These are phyloP conservation scores for Brassica nigra DNA, from an alignment of 345 rosid genomes.

Conservation along the genomic window DNA sequence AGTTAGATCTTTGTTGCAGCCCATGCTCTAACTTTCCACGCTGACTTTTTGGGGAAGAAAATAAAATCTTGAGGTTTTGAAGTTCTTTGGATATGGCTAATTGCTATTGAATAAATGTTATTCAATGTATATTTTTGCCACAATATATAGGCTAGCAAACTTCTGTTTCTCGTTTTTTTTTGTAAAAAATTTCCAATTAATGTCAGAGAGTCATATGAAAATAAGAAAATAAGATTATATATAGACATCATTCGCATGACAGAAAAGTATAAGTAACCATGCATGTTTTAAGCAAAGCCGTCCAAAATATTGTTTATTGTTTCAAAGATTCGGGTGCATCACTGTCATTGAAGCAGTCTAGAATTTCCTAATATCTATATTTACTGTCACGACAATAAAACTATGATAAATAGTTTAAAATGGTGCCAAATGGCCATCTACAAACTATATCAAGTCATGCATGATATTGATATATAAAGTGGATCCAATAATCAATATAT, in stretches of 20 bases:
- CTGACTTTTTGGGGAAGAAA: not conserved
- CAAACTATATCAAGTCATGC: not conserved
- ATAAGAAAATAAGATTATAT: no score
- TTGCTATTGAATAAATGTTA: not conserved
- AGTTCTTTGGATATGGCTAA: slow-evolving; percentile 2
- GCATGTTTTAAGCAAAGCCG: not conserved
- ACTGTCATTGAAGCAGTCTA: not conserved
- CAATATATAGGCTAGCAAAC: not conserved
- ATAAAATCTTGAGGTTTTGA: not conserved
- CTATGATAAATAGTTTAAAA: not conserved
- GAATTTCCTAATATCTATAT: not conserved
- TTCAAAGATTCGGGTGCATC: not conserved
- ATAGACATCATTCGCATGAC: not conserved
- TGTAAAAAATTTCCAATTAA: not conserved
- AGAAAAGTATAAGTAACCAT: not conserved
- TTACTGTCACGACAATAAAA: not conserved
- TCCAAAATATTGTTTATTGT: not conserved
- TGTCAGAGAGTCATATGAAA: not conserved
- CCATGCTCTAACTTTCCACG: slow-evolving; percentile 14
- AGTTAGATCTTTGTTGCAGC: slow-evolving; percentile 15
- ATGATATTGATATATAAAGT: not conserved
- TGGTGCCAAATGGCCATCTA: not conserved
- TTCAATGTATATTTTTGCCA: slow-evolving; percentile 2
- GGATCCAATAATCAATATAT: not conserved
- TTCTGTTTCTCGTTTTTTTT: not conserved